Base-by-base conservation (phyloP, 768 basidiomycete genomes). In the Rubroboletus satanas region DNA sequence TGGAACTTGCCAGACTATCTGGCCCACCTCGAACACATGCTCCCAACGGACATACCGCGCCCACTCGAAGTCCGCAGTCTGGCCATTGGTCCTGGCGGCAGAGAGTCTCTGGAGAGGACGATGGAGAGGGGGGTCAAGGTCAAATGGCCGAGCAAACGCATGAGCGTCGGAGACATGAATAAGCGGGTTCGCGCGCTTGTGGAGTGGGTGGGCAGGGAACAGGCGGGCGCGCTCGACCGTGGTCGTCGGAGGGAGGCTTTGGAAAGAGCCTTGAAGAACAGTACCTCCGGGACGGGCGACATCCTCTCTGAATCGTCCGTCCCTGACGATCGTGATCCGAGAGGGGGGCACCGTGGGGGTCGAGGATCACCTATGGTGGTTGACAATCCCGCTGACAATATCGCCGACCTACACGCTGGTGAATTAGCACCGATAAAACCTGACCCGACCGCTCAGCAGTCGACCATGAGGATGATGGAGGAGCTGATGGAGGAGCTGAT, bases 141-240 rank as follows among this genome's bases (percentile, higher is more conserved):
- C 54, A 88, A 91, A 64, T 98, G 92, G 88, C 96, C 95, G 1
- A 84, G 84, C 60, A 94, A 95, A 73, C 81, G 96, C 49, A 94
- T 87, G 83, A 97, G 94, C 62, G 87, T 96, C n/a, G 88, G 86
- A 18, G 96, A 98, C 69, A 96, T 98, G 93, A 90, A 93, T 71
- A 97, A 97, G 74, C 85, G 96, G 26, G 91, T 96, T 23, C 79
- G 91, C 35, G 83, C 87, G 41, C 78, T 98, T 45, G 83, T 96
- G 18, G 95, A 97, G 65, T 98, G 90, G 85, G 92, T 97, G n/a
- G 90, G 88, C 29, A 77, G 92, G 54, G 89, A 93, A 66, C 90
- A 93, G 70, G 89, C 87, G 8, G 83, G 77, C 59, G 86, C 87
- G 10, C 75, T 80, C 36, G 90, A 91, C 66, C 82, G 90, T 41